A percentile compares a stretch with the other conserved stretches of the same genome.
Evolutionary conservation across 306 rosid species (phyloP).

Genomic region (Medicago ruthenica): DNA sequence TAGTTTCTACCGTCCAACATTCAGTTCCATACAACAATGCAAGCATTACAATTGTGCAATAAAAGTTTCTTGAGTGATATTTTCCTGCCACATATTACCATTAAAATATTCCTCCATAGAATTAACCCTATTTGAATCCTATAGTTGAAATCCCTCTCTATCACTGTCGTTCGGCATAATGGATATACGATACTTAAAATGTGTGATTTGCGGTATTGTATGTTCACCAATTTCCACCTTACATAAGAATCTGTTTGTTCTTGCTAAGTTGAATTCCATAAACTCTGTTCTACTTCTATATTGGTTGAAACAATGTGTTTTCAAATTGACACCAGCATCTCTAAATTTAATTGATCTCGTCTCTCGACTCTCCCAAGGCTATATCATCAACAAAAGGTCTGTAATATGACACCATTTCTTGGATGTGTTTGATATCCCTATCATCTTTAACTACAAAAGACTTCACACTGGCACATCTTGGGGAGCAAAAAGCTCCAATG

Average conservation of each 20-base stretch:
- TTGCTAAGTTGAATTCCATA: conserved; percentile 10
- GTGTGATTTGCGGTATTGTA: not conserved
- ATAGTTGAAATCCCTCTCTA: conserved; percentile 3
- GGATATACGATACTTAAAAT: conserved; percentile 3
- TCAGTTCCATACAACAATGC: conserved; percentile 7
- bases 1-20: not conserved
- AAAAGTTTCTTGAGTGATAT: conserved; percentile 4
- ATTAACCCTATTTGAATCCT: not conserved
- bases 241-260: not conserved
- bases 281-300: not conserved
- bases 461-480: not conserved
- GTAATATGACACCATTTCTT: not conserved
- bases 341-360: not conserved
- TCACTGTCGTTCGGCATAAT: not conserved
- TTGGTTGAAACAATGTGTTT: not conserved
- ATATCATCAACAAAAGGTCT: not conserved
- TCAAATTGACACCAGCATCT: not conserved
- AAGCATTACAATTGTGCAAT: not conserved
- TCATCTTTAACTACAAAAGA: not conserved
- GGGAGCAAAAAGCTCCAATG: not conserved
- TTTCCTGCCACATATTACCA: not conserved
- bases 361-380: not conserved
- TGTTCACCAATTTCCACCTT: not conserved
- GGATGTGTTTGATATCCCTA: not conserved
- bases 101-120: not conserved